Base-by-base conservation (phyloP, 1,284 basidiomycete species). In the Trichosporon sp. region DNA sequence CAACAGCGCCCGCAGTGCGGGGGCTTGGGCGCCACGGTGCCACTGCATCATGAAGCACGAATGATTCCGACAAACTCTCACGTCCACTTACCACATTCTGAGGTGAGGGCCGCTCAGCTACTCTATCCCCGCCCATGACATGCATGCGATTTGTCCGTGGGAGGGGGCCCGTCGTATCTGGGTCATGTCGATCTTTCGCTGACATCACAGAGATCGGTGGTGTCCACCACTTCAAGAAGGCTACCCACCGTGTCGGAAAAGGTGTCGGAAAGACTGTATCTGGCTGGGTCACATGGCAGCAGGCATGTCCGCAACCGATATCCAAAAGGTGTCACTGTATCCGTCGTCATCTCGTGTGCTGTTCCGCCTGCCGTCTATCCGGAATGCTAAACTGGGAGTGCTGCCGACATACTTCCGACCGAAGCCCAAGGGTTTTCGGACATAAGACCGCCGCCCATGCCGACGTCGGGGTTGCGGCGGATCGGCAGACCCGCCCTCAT, bases 51-150 rank as follows among this genome's bases (percentile, higher is more conserved):
- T 11, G 8, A 2, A 19, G 21, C 21, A 54, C 51, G 51, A 54
- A 26, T n/a, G n/a, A 54, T 54, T 54, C 51, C 51, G 51, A 54
- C 51, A 54, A 19, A 26, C 51, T 19, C 51, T 54, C 21, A 26
- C 51, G 19, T 21, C 19, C n/a, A 54, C 51, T 26, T 19, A 54
- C 51, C 51, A 10, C 51, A 54, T 54, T 54, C 51, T 19, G 51
- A 21, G 51, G 21, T 2, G 51, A 21, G 19, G 21, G 14, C n/a
- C 21, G 8, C 51, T 54, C 51, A 19, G 51, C 51, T 54, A 19
- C 51, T 12, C 51, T 3, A 26, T 48, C 46, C 14, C 12, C 46
- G 19, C n/a, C 51, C 19, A 46, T 46, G 43, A n/a, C 43, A 46
- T n/a, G 43, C 43, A 11, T n/a, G 14, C 5, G 43, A 46, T 54